Base-by-base conservation (phyloP, 176 grass and related monocot genomes). In the Cenchrus americanus region DNA sequence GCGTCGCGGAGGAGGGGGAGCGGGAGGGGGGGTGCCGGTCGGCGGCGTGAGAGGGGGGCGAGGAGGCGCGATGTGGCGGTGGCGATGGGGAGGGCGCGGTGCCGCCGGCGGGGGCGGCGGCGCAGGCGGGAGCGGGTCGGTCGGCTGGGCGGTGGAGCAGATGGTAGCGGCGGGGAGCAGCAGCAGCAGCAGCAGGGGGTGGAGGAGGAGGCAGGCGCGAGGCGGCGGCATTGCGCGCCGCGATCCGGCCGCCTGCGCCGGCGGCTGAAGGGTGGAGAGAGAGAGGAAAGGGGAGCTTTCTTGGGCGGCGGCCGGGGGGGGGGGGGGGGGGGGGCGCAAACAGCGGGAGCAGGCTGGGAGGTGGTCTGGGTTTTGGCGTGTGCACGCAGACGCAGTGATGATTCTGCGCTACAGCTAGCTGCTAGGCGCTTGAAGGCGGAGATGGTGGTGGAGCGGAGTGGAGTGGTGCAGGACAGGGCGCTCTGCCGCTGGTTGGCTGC, bases 201-300 rank as follows among this genome's bases (percentile, higher is more conserved):
- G 14, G 48, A 26, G 0, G 13, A 23, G 41, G 58, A 30, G 4
- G 21, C 1, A 7, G 41, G 32, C 5, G 24, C 32, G 53, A 0
- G 71, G 32, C 60, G 59, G n/a, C 24, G 70, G 44, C 81, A 74
- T 74, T 37, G 57, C 51, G 44, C 60, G n/a, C 44, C 70, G 47
- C 70, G 70, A 27, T 73, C 48, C 71, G 71, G 22, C 27, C 12
- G 34, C 19, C 14, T 58, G 34, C 55, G 1, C 55, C 55, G 59
- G 22, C 47, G 48, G 14, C 8, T 21, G 57, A 32, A 37, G 40
- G 13, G 0, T 14, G 37, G 50, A 19, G 27, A 8, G 66, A 60
- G 75, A 8, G 66, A 60, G 75, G 23, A 11, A 22, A 30, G 17
- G n/a, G 34, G 32, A n/a, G n/a, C 27, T 27, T 78, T 48, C 13